Base-by-base conservation (phyloP, 108 stramenopile species). In the Aurantiochytrium sp. region DNA sequence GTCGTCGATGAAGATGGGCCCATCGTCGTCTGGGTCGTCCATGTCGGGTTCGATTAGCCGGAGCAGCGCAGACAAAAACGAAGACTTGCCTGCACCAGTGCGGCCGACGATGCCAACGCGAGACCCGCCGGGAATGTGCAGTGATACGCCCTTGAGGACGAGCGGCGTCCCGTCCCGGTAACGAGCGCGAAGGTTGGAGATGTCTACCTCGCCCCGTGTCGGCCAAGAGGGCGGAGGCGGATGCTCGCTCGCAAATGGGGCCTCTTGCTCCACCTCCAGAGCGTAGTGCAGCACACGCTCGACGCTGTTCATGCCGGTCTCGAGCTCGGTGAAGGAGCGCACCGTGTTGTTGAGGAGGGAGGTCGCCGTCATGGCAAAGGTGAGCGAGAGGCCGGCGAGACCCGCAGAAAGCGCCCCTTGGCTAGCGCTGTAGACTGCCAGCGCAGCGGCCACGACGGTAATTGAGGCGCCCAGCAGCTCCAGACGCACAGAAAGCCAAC, bases 41-140 rank as follows among this genome's bases (percentile, higher is more conserved):
- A 91, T 93, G 68, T 95, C 94, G 48, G 90, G 52, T 24, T 97
- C 85, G 24, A 96, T 92, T 21, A 97, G 92, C 5, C 98, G 92
- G 89, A 97, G 97, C 19, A 99, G 89, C 10, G 96, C 95, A 81
- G 93, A 87, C 36, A 97, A 87, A 17, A 99, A 86, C 8, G 91
- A 91, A 31, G 91, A 92, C 68, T 99, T 99, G 17, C 98, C 97
- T 30, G 90, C 89, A 36, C 94, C 94, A 0, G 93, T 93, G 24
- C 93, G 87, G 5, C 97, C 97, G 0, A 96, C 96, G 32, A 98
- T 94, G 55, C 97, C 97, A 27, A 98, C 89, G 19, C 95, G 87
- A 73, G 95, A 94, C 19, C 97, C 95, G 15, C 95, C 92, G 2
- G 89, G 88, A 54, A 97, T 95, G 31, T 88, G 86, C 37, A 97